Conservation (phyloP, 768 basidiomycete species). For the Artomyces pyxidatus region DNA sequence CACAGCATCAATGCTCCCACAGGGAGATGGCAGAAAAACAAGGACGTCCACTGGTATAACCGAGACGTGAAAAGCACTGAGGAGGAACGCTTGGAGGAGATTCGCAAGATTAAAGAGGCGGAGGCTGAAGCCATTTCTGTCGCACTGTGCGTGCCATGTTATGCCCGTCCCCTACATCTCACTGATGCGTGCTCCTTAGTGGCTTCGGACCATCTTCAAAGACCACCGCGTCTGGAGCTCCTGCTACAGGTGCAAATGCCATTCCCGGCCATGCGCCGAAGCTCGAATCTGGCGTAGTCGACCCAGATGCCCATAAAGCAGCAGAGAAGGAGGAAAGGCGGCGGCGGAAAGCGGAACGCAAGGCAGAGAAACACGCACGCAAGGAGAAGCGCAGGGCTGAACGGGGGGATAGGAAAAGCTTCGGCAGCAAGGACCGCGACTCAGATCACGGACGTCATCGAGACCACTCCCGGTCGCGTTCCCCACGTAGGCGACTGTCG, state of each 20-base stretch:
- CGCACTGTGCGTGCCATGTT: slow-evolving; percentile 49
- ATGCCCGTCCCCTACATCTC: neutral
- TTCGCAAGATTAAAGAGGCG: slow-evolving; percentile 72
- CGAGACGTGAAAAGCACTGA: slow-evolving; percentile 45
- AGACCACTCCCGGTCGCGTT: slow-evolving; percentile 31
- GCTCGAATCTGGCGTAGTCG: slow-evolving; percentile 8
- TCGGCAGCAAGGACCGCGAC: slow-evolving; percentile 7
- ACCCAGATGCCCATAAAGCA: slow-evolving; percentile 9
- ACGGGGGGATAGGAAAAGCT: slow-evolving; percentile 19
- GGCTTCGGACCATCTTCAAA: slow-evolving; percentile 59
- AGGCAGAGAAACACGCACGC: slow-evolving; percentile 49
- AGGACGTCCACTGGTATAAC: slow-evolving; percentile 93
- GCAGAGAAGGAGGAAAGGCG: slow-evolving; percentile 27
- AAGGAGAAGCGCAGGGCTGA: slow-evolving; percentile 41
- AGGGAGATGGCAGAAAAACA: slow-evolving; percentile 96
- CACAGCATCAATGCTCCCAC: slow-evolving; percentile 93
- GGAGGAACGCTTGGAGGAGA: slow-evolving; percentile 58
- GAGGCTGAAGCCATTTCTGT: slow-evolving; percentile 84
- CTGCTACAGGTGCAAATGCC: slow-evolving; percentile 24
- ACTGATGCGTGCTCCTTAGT: slow-evolving; percentile 27
- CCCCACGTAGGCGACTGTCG: neutral
- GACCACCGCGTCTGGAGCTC: slow-evolving; percentile 8
- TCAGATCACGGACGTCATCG: slow-evolving; percentile 13
- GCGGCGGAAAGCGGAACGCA: slow-evolving; percentile 41
- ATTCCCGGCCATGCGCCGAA: slow-evolving; percentile 16